Conservation (phyloP, 495 filamentous ascomycete species). For the Penicillium arizonense region DNA sequence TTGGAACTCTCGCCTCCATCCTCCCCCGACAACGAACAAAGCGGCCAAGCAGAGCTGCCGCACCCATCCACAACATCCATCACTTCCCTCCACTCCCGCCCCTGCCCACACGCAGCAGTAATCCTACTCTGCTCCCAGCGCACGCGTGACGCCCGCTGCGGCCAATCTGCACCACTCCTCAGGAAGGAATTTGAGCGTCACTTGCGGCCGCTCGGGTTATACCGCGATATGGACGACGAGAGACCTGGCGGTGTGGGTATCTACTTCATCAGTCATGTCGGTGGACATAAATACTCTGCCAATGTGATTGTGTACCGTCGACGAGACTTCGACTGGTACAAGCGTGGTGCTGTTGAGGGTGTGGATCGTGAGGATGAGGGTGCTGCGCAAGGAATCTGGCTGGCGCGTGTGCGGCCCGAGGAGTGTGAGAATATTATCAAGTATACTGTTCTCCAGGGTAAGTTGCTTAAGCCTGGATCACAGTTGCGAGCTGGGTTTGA, state of each 20-base stretch:
- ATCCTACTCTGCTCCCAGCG: constrained; percentile 93
- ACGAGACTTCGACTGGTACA: constrained; percentile 54
- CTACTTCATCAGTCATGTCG: constrained; percentile 94
- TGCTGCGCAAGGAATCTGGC: constrained; percentile 89
- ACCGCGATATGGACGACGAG: constrained; percentile 83
- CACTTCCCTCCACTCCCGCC: constrained; percentile 60
- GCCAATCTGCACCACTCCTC: constrained; percentile 85
- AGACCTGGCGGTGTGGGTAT: constrained; percentile 87
- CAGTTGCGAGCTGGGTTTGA: constrained; percentile 93
- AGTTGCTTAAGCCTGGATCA: constrained; percentile 80
- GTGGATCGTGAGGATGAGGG: constrained; percentile 37
- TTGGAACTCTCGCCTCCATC: constrained; percentile 8
- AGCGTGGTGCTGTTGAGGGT: constrained; percentile 23
- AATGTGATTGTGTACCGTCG: constrained; percentile 89
- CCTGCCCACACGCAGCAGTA: constrained; percentile 77
- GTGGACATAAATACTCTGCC: constrained; percentile 84
- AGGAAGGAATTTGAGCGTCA: constrained; percentile 86
- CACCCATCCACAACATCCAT: constrained; percentile 31
- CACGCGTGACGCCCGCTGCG: constrained; percentile 92
- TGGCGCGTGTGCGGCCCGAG: constrained; percentile 83
- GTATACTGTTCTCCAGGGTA: constrained; percentile 89
- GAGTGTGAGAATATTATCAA: constrained; percentile 92
- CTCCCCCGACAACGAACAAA: background rate
- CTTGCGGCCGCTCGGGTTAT: constrained; percentile 77
- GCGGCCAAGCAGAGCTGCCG: constrained; percentile 9